Evolutionary conservation across 306 rosid species (phyloP).

Genomic region (Begonia loranthoides): DNA sequence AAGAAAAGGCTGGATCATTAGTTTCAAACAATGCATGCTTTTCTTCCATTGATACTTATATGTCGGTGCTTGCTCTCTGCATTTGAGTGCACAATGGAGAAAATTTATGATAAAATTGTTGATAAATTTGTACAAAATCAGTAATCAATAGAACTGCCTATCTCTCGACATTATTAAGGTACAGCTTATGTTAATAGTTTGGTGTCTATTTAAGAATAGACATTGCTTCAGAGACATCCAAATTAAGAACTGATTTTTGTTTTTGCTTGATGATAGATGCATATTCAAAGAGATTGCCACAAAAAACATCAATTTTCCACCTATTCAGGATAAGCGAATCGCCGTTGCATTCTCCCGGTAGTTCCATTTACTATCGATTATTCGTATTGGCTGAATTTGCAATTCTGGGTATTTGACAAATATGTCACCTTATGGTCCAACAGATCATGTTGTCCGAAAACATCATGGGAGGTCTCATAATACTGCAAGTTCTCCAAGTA

Average conservation of each 20-base stretch:
- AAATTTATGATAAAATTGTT: too few species aligned
- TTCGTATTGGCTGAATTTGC: conserved; percentile 4
- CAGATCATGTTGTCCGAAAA: conserved; percentile 19
- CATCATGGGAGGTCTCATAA: conserved; percentile 14
- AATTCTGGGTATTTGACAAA: too few species aligned
- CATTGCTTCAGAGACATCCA: too few species aligned
- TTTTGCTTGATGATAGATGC: neutral
- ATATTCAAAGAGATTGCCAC: conserved; percentile 4
- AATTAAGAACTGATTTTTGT: neutral
- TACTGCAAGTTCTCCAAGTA: conserved; percentile 25
- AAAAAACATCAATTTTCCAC: conserved; percentile 1
- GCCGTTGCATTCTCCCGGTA: conserved; percentile 6
- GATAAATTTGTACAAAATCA: too few species aligned
- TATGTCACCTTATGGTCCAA: conserved; percentile 3
- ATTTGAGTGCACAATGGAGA: too few species aligned
- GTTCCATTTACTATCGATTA: conserved; percentile 11
- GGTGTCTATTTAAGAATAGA: neutral
- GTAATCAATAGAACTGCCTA: too few species aligned
- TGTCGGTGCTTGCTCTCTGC: too few species aligned
- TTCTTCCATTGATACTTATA: too few species aligned
- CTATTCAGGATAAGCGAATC: conserved; percentile 2
- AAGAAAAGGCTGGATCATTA: neutral
- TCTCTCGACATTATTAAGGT: too few species aligned
- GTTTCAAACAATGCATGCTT: too few species aligned
- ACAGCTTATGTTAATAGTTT: too few species aligned